phyloP scores from a whole-genome alignment of 352 stramenopile genomes.

The Globisporangium mamillatum region DNA sequence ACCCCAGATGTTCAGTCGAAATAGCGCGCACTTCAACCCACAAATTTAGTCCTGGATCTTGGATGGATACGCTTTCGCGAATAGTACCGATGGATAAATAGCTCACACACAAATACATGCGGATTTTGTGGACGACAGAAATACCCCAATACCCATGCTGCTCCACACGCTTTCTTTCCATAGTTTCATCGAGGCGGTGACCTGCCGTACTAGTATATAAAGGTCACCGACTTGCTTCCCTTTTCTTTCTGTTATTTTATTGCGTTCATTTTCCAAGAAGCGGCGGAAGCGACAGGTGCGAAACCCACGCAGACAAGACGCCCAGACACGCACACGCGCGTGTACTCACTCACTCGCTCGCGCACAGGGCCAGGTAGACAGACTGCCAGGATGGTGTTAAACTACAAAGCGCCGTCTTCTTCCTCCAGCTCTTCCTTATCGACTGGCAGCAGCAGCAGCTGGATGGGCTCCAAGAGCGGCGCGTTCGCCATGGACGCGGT shows the following conservation, averaged over 20 bases:
- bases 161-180: background rate
- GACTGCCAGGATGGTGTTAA: constrained; percentile 5
- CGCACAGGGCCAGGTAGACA: background rate
- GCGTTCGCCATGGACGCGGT: background rate
- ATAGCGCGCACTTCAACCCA: background rate
- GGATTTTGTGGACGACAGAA: background rate
- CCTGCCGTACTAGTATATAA: no score
- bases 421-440: background rate
- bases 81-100: background rate
- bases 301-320: background rate
- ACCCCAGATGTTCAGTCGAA: background rate
- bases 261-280: constrained; percentile 6
- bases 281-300: background rate
- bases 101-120: background rate
- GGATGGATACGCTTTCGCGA: background rate
- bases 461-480: constrained; percentile 4
- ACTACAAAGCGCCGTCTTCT: background rate
- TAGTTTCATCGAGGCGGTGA: background rate
- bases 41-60: background rate
- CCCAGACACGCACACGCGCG: background rate
- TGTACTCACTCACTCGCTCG: background rate
- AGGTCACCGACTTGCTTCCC: no score
- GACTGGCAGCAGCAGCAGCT: background rate
- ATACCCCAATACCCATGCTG: background rate
- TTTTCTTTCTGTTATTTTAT: background rate